Base-by-base conservation (phyloP, 495 filamentous ascomycete species). In the Hypoxylon rickii region DNA sequence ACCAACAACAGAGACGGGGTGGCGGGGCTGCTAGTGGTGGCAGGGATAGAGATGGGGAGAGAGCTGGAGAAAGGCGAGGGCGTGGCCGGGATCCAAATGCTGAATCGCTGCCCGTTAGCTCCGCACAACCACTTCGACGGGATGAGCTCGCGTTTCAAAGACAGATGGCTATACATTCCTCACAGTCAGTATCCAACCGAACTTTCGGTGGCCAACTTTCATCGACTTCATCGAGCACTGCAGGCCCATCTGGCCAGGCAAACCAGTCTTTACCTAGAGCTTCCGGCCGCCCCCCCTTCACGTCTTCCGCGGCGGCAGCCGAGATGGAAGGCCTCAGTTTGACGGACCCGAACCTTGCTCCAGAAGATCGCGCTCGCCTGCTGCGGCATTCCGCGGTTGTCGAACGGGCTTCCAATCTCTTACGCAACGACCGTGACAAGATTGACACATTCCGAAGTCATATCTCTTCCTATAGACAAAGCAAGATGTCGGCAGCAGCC, bases 131-230 rank as follows among this genome's bases (percentile, higher is more conserved):
- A 7, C 68, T 97, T 70, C 77, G 86, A 54, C 75, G 94, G 72
- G 94, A 92, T 58, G 89, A 98, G 68, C 73, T 96, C 20, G 95
- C 95, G 24, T 96, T 92, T 66, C 92, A 97, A 62, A 79, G 95
- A 36, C 90, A 96, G 55, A 86, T 96, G 82, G 93, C 91, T 2
- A 88, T 98, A 33, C 90, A 92, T 57, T 91, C 83, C 54, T 84
- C 89, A 1, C 93, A 94, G 65, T 87, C 90, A 0, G 82, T 87
- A 4, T 80, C 89, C 2, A 83, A 81, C 7, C 81, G 90, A 19
- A 90, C 83, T 10, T 96, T 96, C 71, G 90, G 92, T 16, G 89
- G 89, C 1, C 86, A 89, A 67, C 76, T 96, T 39, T 87, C 85
- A 51, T 18, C 62, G 3, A 72, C 71, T 49, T 16, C 65, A 2